Evolutionary conservation across 208 protist species (phyloP), one percentile per base, ranked within the genome.

Genomic region (Leishmania aethiopica): DNA sequence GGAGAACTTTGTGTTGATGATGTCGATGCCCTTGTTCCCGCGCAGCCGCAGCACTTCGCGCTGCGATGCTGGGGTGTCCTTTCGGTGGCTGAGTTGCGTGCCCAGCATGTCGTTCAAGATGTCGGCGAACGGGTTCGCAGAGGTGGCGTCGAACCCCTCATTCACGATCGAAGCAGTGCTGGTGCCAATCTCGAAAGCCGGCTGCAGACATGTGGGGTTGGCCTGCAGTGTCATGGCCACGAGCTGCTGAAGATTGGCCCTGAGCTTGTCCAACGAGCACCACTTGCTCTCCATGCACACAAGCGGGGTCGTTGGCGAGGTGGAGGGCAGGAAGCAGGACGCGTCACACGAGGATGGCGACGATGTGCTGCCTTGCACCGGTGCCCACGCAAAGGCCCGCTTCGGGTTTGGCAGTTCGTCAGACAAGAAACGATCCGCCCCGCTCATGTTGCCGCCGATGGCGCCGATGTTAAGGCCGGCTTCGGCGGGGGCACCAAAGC

Each of bases 1-100:
- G 66, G 87, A 90, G 86, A 98, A 96, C 74, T 90, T 88, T 2
- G 92, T 96, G 66, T 90, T 88, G 75, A 93, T 67, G 67, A 97
- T 91, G 74, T 94, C 90, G 57, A 97, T 85, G 49, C 92, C 93
- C 45, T 79, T 85, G 83, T 89, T 92, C 69, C 91, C 89, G 42
- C 89, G 88, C 62, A 95, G 83, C 78, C 89, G 86, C 72, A 91
- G 80, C 85, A 95, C 91, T n/a, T 86, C 75, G 28, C 76, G 74
- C 77, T 70, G 53, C 49, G 47, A 69, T 67, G 79, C 51, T 7
- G 75, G 8, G 47, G 70, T 49, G 62, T 82, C 78, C 42, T 75
- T 74, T 49, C 76, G 76, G 8, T 71, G 72, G 13, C 62, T 78
- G 35, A 88, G 81, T 45, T 84, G 80, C 32, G 84, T 81, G 19